A percentile compares a stretch with the other conserved stretches of the same genome.
These are phyloP conservation scores for Mesembryanthemum crystallinum DNA, from an alignment of 148 eudicot species.

Conservation along the genomic window DNA sequence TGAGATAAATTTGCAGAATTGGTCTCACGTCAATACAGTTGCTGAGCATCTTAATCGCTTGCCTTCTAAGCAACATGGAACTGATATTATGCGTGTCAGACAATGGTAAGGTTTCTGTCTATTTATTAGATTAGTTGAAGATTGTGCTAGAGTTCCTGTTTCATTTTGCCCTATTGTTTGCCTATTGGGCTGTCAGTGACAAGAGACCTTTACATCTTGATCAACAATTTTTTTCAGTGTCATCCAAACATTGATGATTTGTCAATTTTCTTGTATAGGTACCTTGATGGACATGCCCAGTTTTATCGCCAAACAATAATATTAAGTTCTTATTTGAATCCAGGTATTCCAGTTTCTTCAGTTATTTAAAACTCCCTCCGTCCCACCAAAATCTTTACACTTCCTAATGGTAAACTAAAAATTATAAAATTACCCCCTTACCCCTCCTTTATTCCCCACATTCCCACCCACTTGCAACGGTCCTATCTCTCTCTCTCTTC, in stretches of 20 bases:
- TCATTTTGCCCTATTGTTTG: not conserved
- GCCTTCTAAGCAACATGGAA: slow-evolving; percentile 73
- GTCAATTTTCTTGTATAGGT: slow-evolving; percentile 43
- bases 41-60: slow-evolving; percentile 58
- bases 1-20: slow-evolving; percentile 54
- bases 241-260: slow-evolving; percentile 2
- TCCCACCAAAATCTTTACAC: too few species aligned
- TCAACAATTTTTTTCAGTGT: not conserved
- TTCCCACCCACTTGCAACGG: too few species aligned
- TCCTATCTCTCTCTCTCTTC: too few species aligned
- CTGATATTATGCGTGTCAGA: slow-evolving; percentile 91
- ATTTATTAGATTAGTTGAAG: not conserved
- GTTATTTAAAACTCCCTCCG: too few species aligned
- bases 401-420: too few species aligned
- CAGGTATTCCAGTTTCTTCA: slow-evolving; percentile 49
- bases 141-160: not conserved
- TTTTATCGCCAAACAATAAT: slow-evolving; percentile 91
- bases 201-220: not conserved
- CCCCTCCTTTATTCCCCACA: too few species aligned
- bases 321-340: slow-evolving; percentile 66
- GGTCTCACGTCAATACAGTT: slow-evolving; percentile 78
- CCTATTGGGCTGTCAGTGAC: not conserved
- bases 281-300: slow-evolving; percentile 68
- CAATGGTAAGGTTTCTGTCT: slow-evolving; percentile 49
- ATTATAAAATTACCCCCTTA: too few species aligned